Percentiles rank a stretch among this genome's conserved stretches.
Conservation (phyloP, 2,329 filamentous ascomycete genomes). For the Nigrospora osmanthi region DNA sequence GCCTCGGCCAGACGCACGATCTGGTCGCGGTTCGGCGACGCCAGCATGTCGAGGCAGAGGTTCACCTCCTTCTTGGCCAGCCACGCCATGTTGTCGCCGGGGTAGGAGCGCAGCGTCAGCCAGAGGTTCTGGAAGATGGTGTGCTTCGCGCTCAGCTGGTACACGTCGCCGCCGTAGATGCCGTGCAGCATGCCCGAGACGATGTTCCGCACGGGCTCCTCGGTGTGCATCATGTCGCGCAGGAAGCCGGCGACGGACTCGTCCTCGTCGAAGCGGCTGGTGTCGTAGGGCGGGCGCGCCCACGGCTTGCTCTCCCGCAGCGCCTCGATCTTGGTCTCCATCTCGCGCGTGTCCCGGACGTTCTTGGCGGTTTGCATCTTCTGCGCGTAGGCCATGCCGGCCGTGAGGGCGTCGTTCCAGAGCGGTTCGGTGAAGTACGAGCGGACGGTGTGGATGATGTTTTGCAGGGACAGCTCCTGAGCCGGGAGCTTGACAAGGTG, state of each 20-base stretch:
- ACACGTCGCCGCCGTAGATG: conserved; percentile 85
- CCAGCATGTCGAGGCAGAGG: conserved; percentile 13
- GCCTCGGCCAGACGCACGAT: conserved; percentile 18
- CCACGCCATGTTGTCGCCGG: not conserved
- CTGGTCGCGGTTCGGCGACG: conserved; percentile 9
- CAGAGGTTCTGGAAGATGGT: conserved; percentile 46
- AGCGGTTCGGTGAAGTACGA: conserved; percentile 16
- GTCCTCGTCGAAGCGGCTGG: conserved; percentile 37
- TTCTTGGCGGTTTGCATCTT: not conserved
- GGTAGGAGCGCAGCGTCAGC: conserved; percentile 23
- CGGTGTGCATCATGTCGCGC: conserved; percentile 36
- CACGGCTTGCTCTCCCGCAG: conserved; percentile 1
- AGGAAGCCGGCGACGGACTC: conserved; percentile 68
- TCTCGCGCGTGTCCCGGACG: not conserved
- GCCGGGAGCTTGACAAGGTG: conserved; percentile 52
- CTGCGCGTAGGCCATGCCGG: conserved; percentile 1
- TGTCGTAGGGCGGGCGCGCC: not conserved
- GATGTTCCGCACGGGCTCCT: conserved; percentile 60
- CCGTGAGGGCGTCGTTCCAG: conserved; percentile 12
- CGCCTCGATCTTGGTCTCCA: not conserved
- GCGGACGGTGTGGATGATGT: conserved; percentile 3
- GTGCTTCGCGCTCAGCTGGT: conserved; percentile 66
- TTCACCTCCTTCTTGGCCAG: conserved; percentile 10
- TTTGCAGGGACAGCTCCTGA: conserved; percentile 1
- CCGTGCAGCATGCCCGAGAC: conserved; percentile 74